Conservation (phyloP, 768 basidiomycete species). For the Mycena rosella region DNA sequence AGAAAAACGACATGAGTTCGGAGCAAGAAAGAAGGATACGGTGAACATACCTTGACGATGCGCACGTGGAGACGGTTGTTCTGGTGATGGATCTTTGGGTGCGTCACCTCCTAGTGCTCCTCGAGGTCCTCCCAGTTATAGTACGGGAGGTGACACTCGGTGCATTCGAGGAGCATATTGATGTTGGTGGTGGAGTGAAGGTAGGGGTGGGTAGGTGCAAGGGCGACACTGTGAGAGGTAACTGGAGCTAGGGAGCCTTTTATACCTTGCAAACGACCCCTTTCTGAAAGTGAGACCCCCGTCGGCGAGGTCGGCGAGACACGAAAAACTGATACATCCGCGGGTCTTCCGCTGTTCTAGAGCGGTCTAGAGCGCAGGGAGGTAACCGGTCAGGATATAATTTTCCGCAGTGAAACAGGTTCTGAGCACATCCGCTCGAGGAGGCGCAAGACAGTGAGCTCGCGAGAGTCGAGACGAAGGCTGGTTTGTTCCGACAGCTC, state of each 20-base stretch:
- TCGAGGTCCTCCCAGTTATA: constrained; percentile 28
- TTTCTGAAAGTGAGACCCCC: constrained; percentile 6
- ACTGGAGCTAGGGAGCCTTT: neutral
- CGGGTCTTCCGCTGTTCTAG: neutral
- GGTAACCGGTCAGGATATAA: too few species aligned
- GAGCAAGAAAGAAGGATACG: neutral
- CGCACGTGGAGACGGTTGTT: constrained; percentile 14
- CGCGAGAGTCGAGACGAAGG: too few species aligned
- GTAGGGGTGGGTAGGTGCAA: neutral
- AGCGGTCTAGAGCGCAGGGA: neutral
- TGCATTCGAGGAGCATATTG: constrained; percentile 32
- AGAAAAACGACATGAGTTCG: neutral
- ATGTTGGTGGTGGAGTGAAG: neutral
- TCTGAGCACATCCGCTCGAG: too few species aligned
- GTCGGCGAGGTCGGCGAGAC: neutral
- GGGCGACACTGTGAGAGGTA: neutral
- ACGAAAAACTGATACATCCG: constrained; percentile 16
- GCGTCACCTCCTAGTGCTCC: constrained; percentile 26
- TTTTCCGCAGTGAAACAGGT: too few species aligned
- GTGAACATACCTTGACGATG: constrained; percentile 14
- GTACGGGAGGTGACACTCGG: constrained; percentile 29
- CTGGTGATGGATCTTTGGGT: constrained; percentile 8
- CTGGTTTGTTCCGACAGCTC: too few species aligned
- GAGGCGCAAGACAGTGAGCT: too few species aligned
- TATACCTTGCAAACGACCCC: constrained; percentile 9